A percentile compares a stretch with the other conserved stretches of the same genome.
phyloP scores from a whole-genome alignment of 306 rosid species.

The Vigna nakashimae region DNA sequence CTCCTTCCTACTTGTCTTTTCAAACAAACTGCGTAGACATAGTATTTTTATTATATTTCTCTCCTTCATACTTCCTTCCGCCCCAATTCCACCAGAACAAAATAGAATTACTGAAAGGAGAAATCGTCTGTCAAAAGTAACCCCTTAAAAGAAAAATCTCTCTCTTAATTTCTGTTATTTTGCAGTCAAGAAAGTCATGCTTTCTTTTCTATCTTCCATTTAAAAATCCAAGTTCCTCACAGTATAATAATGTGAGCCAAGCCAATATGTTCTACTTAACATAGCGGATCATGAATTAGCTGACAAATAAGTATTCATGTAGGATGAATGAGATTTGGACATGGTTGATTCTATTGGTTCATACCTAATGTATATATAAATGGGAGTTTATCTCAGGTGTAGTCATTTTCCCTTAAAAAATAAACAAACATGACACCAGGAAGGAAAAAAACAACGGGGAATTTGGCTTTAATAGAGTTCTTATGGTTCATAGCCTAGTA shows the following conservation, averaged over 20 bases:
- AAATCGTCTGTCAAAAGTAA: background rate
- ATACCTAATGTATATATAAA: slow-evolving; percentile 21
- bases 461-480: background rate
- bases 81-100: too few relatives aligned
- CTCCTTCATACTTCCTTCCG: too few relatives aligned
- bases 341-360: background rate
- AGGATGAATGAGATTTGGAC: slow-evolving; percentile 15
- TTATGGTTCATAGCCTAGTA: background rate
- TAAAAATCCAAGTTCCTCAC: background rate
- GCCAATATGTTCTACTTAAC: slow-evolving; percentile 29
- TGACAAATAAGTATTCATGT: slow-evolving; percentile 16
- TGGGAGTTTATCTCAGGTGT: slow-evolving; percentile 2
- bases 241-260: slow-evolving; percentile 10
- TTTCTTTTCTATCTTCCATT: background rate
- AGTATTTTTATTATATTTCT: too few relatives aligned
- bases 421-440: background rate
- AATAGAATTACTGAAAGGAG: background rate
- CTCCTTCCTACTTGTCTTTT: too few relatives aligned
- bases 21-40: too few relatives aligned
- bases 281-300: slow-evolving; percentile 23
- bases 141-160: background rate
- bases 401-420: background rate
- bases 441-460: background rate
- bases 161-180: background rate
- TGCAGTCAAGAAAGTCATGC: background rate